phyloP scores from a whole-genome alignment of 352 stramenopile species.

The Phytophthora sp. region DNA sequence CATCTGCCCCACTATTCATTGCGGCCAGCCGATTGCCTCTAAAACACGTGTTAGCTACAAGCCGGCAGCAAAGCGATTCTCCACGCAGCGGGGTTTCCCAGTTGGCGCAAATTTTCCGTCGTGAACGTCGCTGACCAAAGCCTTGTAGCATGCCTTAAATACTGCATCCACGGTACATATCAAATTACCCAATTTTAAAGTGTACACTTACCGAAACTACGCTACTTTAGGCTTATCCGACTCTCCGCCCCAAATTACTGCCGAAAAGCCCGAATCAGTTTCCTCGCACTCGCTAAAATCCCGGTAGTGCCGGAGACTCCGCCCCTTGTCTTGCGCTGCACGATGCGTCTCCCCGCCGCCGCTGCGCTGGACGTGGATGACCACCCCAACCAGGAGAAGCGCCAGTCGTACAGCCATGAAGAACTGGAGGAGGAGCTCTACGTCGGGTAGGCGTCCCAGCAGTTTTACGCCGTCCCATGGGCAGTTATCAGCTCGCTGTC shows the following conservation, averaged over 20 bases:
- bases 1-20: background rate
- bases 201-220: background rate
- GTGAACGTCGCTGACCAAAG: too few relatives aligned
- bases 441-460: slow-evolving; percentile 52
- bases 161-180: too few relatives aligned
- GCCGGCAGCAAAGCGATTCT: background rate
- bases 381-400: slow-evolving; percentile 29
- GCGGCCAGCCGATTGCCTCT: background rate
- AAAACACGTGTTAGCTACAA: background rate
- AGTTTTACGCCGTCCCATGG: slow-evolving; percentile 10
- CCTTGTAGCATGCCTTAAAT: too few relatives aligned
- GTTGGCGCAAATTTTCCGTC: too few relatives aligned
- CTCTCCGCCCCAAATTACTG: background rate
- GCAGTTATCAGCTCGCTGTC: slow-evolving; percentile 17
- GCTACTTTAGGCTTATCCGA: slow-evolving; percentile 4
- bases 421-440: slow-evolving; percentile 67
- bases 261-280: slow-evolving; percentile 26
- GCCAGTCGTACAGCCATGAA: slow-evolving; percentile 1
- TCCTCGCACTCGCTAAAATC: slow-evolving; percentile 4
- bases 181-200: background rate
- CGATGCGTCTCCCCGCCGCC: slow-evolving; percentile 18
- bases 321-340: background rate
- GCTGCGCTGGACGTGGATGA: slow-evolving; percentile 11
- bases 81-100: background rate
- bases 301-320: background rate